These are phyloP conservation scores for Ogataea trehaloabstinens DNA, from an alignment of 805 yeast species.

Conservation along the genomic window DNA sequence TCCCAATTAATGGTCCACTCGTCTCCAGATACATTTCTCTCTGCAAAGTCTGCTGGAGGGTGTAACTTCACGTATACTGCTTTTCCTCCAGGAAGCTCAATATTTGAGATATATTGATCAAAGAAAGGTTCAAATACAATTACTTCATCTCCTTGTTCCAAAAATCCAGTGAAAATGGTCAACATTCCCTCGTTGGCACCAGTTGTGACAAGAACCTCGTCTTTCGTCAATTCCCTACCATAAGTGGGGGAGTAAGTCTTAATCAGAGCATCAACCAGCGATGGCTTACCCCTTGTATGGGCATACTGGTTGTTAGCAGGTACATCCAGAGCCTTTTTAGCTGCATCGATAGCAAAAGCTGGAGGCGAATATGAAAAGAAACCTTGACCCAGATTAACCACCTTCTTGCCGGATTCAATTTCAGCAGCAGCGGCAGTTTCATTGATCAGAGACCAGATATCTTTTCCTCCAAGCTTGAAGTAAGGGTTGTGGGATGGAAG, in stretches of 20 bases:
- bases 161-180: slow-evolving; percentile 77
- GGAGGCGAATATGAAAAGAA: slow-evolving; percentile 97
- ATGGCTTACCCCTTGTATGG: slow-evolving; percentile 83
- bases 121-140: slow-evolving; percentile 96
- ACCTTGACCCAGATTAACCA: slow-evolving; percentile 93
- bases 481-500: slow-evolving; percentile 59
- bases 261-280: slow-evolving; percentile 66
- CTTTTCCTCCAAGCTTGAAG: slow-evolving; percentile 72
- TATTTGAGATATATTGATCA: slow-evolving; percentile 93
- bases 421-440: slow-evolving; percentile 91
- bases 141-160: slow-evolving; percentile 89
- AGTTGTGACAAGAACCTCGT: slow-evolving; percentile 78
- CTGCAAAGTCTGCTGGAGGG: slow-evolving; percentile 72
- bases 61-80: slow-evolving; percentile 83
- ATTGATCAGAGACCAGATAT: slow-evolving; percentile 93
- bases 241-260: slow-evolving; percentile 69
- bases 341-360: slow-evolving; percentile 83
- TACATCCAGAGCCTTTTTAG: slow-evolving; percentile 65
- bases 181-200: slow-evolving; percentile 98
- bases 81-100: slow-evolving; percentile 90
- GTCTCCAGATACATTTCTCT: slow-evolving; percentile 65
- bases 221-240: slow-evolving; percentile 51
- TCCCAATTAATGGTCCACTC: slow-evolving; percentile 88
- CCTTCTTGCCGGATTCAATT: slow-evolving; percentile 64
- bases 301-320: slow-evolving; percentile 90